Evolutionary conservation across 257 asterid species (phyloP), one percentile per base, ranked within the genome.

Genomic region (Catharanthus roseus): DNA sequence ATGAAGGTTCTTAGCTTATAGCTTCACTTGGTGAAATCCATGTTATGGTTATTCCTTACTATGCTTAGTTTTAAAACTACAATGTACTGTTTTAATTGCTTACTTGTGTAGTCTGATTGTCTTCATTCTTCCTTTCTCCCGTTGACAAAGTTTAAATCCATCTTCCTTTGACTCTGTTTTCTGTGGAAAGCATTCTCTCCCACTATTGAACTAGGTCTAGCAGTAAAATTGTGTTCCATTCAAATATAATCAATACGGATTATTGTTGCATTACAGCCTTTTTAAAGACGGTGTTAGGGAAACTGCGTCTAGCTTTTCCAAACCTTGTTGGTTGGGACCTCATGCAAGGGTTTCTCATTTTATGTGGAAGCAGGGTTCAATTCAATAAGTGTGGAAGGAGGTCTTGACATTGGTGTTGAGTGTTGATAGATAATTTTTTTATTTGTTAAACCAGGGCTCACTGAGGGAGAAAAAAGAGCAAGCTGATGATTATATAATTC

Each of bases 391-490:
- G 10, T 53, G 6, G 0, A 38, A 33, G 16, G 28, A 21, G 6
- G 33, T 3, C 29, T 10, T 21, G 5, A 3, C 41, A 6, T 42
- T n/a, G 51, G 18, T 39, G 10, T 42, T 44, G 23, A 6, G 49
- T 5, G 41, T 50, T 41, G 10, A 29, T 70, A 28, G 38, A n/a
- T 39, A 28, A 38, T 44, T 53, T 28, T 62, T 51, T 60, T 21
- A 19, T 65, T 54, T 79, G 47, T 57, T 31, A 34, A 70, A 73
- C 42, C 82, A 93, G 97, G 97, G 96, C 23, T 84, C 88, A 28
- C 63, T 88, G 57, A 81, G 97, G 80, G 85, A 88, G 77, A 83
- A 81, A 31, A 74, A 74, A 62, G 57, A 70, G 24, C 80, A 78
- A 50, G 74, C 16, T 8, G 79, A 72, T 42, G 88, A 81, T 12